Evolutionary conservation across 2,329 filamentous ascomycete species (phyloP), one percentile per base, ranked within the genome.

Genomic region (Aspergillus glaucus): DNA sequence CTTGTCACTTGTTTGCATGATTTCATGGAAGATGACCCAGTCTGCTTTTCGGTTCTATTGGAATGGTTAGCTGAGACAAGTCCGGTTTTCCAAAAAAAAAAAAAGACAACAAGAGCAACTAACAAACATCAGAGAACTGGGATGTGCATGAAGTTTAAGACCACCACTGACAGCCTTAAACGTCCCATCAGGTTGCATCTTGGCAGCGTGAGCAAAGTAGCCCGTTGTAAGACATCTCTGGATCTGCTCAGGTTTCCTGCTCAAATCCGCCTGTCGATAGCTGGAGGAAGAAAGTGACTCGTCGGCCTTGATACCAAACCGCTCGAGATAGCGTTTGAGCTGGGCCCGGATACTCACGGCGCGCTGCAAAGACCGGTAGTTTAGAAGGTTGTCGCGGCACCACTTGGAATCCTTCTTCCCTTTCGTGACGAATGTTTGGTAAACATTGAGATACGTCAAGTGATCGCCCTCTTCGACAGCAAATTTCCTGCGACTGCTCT

Each of bases 21-120:
- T 82, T 71, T 96, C 92, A 60, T 94, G 87, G 63, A 96, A 98
- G 30, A 98, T 80, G 8, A 97, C 90, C 90, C 92, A 97, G 55
- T 96, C 90, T 9, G 89, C 89, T 73, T 94, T 96, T 49, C 91
- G 84, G 68, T 95, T 95, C 76, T 79, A 56, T 2, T 44, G 26
- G 36, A 30, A 32, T 47, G 50, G 62, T 24, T 4, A 47, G 37
- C 46, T n/a, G 39, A 37, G 22, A 32, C 15, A 37, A 40, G 26
- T 40, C 15, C 10, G 3, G 15, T n/a, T 4, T 10, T 8, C 14
- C 22, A 40, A n/a, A 17, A 9, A 40, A 44, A 17, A 47, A 28
- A 46, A 39, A 21, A 36, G 2, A 32, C 6, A 24, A 26, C 4
- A 9, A 40, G 14, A 15, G 41, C 41, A 24, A 77, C 76, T 69